Percentiles rank a stretch among this genome's conserved stretches.
Evolutionary conservation across 129 eudicot genomes (phyloP).

Genomic region (Tanacetum coccineum): DNA sequence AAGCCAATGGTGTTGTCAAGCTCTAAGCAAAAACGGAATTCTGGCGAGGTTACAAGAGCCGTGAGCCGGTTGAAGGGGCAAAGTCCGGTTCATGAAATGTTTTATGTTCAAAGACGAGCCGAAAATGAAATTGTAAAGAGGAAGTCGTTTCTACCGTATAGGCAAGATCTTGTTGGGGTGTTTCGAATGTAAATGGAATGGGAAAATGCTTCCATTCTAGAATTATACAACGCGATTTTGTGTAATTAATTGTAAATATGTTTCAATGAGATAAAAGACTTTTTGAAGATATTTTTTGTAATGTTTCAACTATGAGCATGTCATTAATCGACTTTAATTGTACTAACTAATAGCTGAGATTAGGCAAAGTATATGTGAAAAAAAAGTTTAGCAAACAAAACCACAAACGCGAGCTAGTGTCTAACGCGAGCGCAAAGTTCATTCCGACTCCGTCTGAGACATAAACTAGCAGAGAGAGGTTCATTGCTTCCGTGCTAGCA

Average conservation of each 20-base stretch:
- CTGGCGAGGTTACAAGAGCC: conserved; percentile 7
- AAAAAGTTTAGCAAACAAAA: no score
- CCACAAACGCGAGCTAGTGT: no score
- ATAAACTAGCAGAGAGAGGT: no score
- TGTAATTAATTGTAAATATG: neutral
- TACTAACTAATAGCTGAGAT: no score
- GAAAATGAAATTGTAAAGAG: conserved; percentile 42
- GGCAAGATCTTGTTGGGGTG: conserved; percentile 52
- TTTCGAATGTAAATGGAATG: conserved; percentile 37
- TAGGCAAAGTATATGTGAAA: no score
- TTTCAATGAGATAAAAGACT: neutral
- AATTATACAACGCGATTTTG: conserved; percentile 5
- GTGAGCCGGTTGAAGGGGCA: conserved; percentile 4
- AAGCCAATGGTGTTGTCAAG: conserved; percentile 39
- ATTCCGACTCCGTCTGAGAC: no score
- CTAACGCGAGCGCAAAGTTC: no score
- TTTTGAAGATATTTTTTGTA: no score
- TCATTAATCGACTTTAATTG: no score
- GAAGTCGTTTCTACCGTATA: conserved; percentile 63
- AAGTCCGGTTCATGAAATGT: conserved; percentile 41
- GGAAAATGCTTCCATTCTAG: conserved; percentile 28
- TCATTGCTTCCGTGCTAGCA: no score
- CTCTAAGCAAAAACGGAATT: conserved; percentile 23
- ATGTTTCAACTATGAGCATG: no score
- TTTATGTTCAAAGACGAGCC: conserved; percentile 49